These are phyloP conservation scores for Ceratocystis lukuohia DNA, from an alignment of 2,329 filamentous ascomycete species.

Conservation along the genomic window DNA sequence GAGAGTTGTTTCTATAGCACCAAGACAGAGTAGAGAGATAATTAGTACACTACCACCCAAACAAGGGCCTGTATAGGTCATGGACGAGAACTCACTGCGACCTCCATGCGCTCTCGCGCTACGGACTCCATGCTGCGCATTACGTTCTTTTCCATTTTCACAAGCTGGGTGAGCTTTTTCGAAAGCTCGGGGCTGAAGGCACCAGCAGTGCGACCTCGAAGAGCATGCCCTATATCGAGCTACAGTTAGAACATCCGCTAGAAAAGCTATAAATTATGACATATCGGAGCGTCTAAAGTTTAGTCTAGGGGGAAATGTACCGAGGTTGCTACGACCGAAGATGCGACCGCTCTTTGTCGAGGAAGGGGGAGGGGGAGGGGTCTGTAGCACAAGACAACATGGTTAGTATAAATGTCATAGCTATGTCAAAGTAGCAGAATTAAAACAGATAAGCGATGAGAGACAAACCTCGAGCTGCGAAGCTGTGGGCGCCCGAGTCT, in stretches of 20 bases:
- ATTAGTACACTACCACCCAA: neutral
- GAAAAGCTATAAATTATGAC: neutral
- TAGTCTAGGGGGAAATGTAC: constrained; percentile 42
- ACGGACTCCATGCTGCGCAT: constrained; percentile 97
- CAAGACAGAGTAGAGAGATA: neutral
- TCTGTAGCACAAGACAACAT: constrained; percentile 39
- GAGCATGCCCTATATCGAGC: constrained; percentile 41
- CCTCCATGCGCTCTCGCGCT: constrained; percentile 92
- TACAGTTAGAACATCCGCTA: constrained; percentile 15
- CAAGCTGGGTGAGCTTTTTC: constrained; percentile 93
- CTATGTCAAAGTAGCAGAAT: neutral
- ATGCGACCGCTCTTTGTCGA: constrained; percentile 82
- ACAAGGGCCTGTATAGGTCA: neutral
- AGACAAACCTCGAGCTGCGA: constrained; percentile 49
- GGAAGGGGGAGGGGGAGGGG: constrained; percentile 81
- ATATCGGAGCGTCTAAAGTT: neutral
- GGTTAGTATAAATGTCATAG: constrained; percentile 17
- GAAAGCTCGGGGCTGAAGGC: constrained; percentile 76
- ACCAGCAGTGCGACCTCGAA: constrained; percentile 61
- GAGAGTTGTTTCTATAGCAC: constrained; percentile 81
- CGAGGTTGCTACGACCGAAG: constrained; percentile 74
- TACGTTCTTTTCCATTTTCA: constrained; percentile 99
- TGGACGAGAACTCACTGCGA: constrained; percentile 57
- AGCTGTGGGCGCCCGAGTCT: constrained; percentile 87
- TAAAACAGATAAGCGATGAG: constrained; percentile 21